Evolutionary conservation across 192 early-diverging fungal species (phyloP), one percentile per base, ranked within the genome.

Genomic region (Linnemannia elongata): DNA sequence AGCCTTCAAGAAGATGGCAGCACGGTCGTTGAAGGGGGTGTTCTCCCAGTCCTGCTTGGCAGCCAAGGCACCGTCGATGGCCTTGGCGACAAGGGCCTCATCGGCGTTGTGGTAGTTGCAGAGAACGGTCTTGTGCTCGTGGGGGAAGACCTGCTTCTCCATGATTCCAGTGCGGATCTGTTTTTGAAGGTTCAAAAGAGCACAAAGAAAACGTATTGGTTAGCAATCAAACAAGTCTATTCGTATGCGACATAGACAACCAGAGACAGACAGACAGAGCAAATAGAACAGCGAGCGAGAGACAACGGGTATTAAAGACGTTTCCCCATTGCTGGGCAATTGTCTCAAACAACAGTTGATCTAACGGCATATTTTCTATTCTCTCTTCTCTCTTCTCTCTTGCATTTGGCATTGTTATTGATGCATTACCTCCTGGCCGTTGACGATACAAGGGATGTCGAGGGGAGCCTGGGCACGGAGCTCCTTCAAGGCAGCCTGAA

Each of bases 1-100:
- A n/a, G 98, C 97, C 90, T 98, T 97, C 87, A 99, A 90, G 91
- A 99, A 98, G 88, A 99, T 96, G 60, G 97, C 96, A 82, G 95
- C 94, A 78, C 98, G 96, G 83, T 98, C 98, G 89, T 93, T 95
- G 90, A 98, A 96, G 35, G 97, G 96, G 92, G 98, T 94, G 72
- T 93, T 90, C 90, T 98, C 98, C 98, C 98, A 99, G 55, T 90
- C 92, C 74, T 91, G 89, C 90, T 97, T 97, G 74, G 96, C 97
- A 30, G 84, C 90, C 74, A 98, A 90, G 22, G 97, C 96, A 71
- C 94, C 95, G 75, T 95, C 93, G 80, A 99, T 98, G 42, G 98
- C 98, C 88, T 94, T 89, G 69, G 93, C 88, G 44, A 97, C 90
- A 75, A 94, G 89, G 69, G 92, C 88, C 63, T 91, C 81, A 74